Conservation (phyloP, 306 rosid genomes). For the Myrica gale region DNA sequence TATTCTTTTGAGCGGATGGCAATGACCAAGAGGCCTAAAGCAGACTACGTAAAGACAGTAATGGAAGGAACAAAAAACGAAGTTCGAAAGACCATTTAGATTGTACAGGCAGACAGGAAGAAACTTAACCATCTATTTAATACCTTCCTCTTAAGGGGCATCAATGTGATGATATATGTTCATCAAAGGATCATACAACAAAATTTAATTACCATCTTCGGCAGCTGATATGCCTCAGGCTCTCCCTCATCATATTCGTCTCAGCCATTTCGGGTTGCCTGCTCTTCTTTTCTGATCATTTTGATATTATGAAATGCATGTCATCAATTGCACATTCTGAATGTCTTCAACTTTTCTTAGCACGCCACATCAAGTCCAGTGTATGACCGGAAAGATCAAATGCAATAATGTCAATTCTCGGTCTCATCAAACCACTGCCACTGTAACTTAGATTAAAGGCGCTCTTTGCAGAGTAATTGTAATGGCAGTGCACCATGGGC, state of each 20-base stretch:
- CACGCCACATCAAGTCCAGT: slow-evolving; percentile 1
- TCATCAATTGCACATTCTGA: not conserved
- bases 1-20: not conserved
- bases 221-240: slow-evolving; percentile 3
- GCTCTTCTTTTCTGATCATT: slow-evolving; percentile 4
- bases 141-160: not conserved
- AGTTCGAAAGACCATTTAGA: not conserved
- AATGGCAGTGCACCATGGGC: slow-evolving; percentile 23
- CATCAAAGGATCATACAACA: slow-evolving; percentile 1
- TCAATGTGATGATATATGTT: not conserved
- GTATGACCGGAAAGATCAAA: slow-evolving; percentile 21
- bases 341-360: slow-evolving; percentile 12
- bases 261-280: not conserved
- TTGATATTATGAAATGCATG: slow-evolving; percentile 1
- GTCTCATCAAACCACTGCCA: slow-evolving; percentile 11
- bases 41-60: not conserved
- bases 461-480: slow-evolving; percentile 49
- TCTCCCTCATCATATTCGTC: not conserved
- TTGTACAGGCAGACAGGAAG: not conserved
- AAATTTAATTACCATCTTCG: slow-evolving; percentile 1
- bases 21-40: not conserved
- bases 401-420: slow-evolving; percentile 20
- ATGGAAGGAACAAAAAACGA: not conserved
- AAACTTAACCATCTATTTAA: slow-evolving; percentile 3
- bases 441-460: slow-evolving; percentile 2